Conservation (phyloP, 2,329 filamentous ascomycete species). For the Epichloe gansuensis region DNA sequence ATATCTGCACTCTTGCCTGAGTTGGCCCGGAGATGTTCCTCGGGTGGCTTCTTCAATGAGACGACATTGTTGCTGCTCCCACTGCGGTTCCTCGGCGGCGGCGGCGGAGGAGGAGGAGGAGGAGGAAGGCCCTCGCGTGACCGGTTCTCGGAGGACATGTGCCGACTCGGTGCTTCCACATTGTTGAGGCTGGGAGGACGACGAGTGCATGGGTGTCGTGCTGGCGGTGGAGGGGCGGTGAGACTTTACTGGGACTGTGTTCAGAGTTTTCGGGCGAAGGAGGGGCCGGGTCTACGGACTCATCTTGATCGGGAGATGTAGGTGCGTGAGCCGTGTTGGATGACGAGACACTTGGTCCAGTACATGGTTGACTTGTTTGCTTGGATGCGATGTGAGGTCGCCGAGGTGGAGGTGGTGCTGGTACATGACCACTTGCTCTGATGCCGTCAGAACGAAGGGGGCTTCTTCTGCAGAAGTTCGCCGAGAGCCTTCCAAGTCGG, state of each 20-base stretch:
- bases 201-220: conserved; percentile 30
- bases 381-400: conserved; percentile 30
- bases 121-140: conserved; percentile 11
- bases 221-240: conserved; percentile 33
- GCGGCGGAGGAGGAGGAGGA: conserved; percentile 35
- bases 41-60: conserved; percentile 20
- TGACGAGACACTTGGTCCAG: conserved; percentile 7
- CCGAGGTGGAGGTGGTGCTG: conserved; percentile 44
- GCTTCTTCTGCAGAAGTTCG: conserved; percentile 40
- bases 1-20: conserved; percentile 41
- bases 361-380: conserved; percentile 14
- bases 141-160: conserved; percentile 18
- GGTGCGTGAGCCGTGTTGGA: conserved; percentile 7
- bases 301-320: conserved; percentile 11
- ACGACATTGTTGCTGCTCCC: conserved; percentile 30
- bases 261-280: conserved; percentile 4
- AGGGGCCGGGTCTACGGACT: conserved; percentile 8
- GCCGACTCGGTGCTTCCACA: conserved; percentile 24
- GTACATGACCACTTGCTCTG: conserved; percentile 29
- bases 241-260: conserved; percentile 9
- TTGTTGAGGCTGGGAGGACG: conserved; percentile 32
- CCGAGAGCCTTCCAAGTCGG: conserved; percentile 27
- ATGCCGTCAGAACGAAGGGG: conserved; percentile 33
- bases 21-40: conserved; percentile 11
- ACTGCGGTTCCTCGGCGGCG: conserved; percentile 33